phyloP scores from a whole-genome alignment of 2,329 filamentous ascomycete genomes.

The Fusarium sp. region DNA sequence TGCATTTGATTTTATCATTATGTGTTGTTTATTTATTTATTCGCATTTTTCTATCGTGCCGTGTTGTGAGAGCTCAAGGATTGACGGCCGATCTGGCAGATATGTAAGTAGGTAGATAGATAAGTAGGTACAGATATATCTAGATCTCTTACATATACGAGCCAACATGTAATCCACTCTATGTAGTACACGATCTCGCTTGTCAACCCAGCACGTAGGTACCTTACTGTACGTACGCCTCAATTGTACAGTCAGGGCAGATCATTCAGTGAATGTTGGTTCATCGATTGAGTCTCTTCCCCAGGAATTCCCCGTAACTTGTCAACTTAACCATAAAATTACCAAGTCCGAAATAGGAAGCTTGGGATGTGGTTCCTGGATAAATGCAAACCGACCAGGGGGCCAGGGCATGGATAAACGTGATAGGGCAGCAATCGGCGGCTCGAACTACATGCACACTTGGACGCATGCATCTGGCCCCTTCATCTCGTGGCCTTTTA shows the following conservation, averaged over 20 bases:
- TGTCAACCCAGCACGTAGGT: slow-evolving; percentile 11
- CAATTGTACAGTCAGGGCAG: slow-evolving; percentile 22
- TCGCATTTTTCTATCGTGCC: not conserved
- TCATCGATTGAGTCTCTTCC: slow-evolving; percentile 5
- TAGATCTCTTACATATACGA: slow-evolving; percentile 18
- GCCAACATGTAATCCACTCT: not conserved
- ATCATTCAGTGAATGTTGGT: slow-evolving; percentile 16
- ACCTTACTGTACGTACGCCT: slow-evolving; percentile 4
- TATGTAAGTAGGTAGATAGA: too few relatives aligned
- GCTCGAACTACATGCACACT: slow-evolving; percentile 10
- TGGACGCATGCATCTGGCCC: not conserved
- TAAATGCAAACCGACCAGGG: slow-evolving; percentile 31
- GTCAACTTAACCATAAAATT: slow-evolving; percentile 28
- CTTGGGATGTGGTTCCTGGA: slow-evolving; percentile 33
- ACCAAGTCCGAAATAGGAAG: slow-evolving; percentile 27
- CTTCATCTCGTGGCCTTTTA: slow-evolving; percentile 23
- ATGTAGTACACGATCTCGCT: slow-evolving; percentile 14
- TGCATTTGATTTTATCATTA: not conserved
- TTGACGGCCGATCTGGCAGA: not conserved
- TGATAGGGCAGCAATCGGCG: slow-evolving; percentile 20
- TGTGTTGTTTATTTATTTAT: not conserved
- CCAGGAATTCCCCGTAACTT: slow-evolving; percentile 1
- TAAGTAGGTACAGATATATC: not conserved
- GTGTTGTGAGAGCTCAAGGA: not conserved
- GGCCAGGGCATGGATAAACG: not conserved